These are phyloP conservation scores for Nannizziopsis arthrosporioides DNA, from an alignment of 2,329 filamentous ascomycete genomes.

Conservation along the genomic window DNA sequence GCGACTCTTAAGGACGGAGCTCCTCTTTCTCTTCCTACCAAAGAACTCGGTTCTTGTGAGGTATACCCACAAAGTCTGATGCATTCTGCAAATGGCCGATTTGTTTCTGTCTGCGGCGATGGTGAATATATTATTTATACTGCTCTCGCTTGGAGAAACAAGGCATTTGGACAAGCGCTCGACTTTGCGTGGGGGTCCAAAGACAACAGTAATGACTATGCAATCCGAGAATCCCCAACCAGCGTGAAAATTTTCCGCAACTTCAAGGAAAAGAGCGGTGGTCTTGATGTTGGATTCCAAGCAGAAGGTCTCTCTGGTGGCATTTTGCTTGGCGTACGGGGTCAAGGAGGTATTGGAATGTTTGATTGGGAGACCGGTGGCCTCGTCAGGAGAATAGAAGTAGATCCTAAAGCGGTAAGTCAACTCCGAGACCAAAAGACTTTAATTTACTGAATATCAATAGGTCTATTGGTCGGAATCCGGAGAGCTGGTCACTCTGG, in stretches of 20 bases:
- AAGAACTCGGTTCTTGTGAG: conserved; percentile 92
- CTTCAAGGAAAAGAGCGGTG: conserved; percentile 81
- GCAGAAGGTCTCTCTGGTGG: conserved; percentile 85
- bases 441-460: neutral
- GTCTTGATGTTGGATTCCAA: conserved; percentile 87
- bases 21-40: conserved; percentile 73
- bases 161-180: conserved; percentile 86
- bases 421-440: neutral
- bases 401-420: conserved; percentile 50
- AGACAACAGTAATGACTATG: conserved; percentile 96
- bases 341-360: conserved; percentile 86
- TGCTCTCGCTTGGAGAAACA: conserved; percentile 89
- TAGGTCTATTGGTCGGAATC: conserved; percentile 95
- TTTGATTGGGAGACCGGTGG: conserved; percentile 91
- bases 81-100: conserved; percentile 91
- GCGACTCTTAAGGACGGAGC: conserved; percentile 74
- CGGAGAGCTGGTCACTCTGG: conserved; percentile 82
- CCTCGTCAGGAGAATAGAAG: conserved; percentile 83
- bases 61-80: conserved; percentile 89
- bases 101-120: conserved; percentile 83
- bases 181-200: conserved; percentile 97
- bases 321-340: conserved; percentile 83
- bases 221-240: conserved; percentile 85
- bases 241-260: conserved; percentile 97
- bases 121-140: conserved; percentile 99